A percentile compares a stretch with the other conserved stretches of the same genome.
phyloP scores from a whole-genome alignment of 805 yeast genomes.

The Saccharomycopsis sp. region DNA sequence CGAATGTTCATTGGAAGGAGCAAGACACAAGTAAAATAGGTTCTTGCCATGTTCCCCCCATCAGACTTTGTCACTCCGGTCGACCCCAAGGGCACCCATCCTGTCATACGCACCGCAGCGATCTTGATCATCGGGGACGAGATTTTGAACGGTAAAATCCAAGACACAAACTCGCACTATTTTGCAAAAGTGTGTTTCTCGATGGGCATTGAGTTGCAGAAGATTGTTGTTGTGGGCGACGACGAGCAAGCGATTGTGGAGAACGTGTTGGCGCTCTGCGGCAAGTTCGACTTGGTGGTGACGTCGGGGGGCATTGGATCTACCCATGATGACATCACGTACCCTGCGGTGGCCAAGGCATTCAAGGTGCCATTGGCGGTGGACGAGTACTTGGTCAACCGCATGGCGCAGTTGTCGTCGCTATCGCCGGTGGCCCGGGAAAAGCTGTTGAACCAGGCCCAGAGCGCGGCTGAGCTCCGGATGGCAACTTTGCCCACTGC shows the following conservation, averaged over 20 bases:
- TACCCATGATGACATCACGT: constrained; percentile 86
- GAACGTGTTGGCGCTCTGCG: constrained; percentile 39
- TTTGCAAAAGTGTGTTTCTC: constrained; percentile 66
- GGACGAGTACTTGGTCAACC: constrained; percentile 47
- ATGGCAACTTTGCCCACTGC: constrained; percentile 70
- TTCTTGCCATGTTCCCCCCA: too few relatives aligned
- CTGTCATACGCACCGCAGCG: constrained; percentile 8
- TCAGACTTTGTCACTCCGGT: constrained; percentile 1
- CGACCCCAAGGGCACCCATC: background rate
- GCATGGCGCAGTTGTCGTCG: constrained; percentile 49
- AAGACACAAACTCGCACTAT: constrained; percentile 65
- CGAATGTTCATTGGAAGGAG: too few relatives aligned
- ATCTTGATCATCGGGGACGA: constrained; percentile 70
- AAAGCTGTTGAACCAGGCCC: constrained; percentile 30
- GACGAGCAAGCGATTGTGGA: constrained; percentile 54
- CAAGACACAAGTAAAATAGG: too few relatives aligned
- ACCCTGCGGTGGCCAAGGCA: constrained; percentile 62
- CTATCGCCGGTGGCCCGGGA: constrained; percentile 23
- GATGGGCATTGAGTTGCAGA: constrained; percentile 55
- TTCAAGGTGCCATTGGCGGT: constrained; percentile 41
- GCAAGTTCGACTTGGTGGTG: constrained; percentile 54
- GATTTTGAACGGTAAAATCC: constrained; percentile 75
- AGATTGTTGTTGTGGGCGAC: constrained; percentile 70
- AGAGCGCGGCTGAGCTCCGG: constrained; percentile 51
- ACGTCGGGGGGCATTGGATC: constrained; percentile 70